Evolutionary conservation across 495 filamentous ascomycete species (phyloP).

Genomic region (Delitschia confertaspora): DNA sequence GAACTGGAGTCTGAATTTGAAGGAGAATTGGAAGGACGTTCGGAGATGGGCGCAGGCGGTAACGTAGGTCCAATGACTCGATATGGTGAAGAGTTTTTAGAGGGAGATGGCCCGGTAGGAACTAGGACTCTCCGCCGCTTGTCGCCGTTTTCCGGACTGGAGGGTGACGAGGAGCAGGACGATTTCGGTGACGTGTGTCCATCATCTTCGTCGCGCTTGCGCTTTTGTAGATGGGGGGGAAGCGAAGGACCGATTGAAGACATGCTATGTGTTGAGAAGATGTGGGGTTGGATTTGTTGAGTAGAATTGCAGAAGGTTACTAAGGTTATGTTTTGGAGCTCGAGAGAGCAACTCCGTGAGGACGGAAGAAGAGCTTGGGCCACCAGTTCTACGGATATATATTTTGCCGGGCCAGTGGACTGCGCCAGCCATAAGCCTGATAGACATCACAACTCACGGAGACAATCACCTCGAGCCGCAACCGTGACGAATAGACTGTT

Average conservation of each 20-base stretch:
- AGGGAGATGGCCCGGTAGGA: too few species aligned
- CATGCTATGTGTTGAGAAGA: slow-evolving; percentile 22
- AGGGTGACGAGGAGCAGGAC: not conserved
- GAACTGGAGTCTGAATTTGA: slow-evolving; percentile 35
- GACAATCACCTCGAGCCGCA: slow-evolving; percentile 1
- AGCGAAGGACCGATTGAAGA: slow-evolving; percentile 35
- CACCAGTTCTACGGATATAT: too few species aligned
- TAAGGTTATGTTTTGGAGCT: not conserved
- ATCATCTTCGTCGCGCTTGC: slow-evolving; percentile 33
- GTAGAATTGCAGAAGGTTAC: slow-evolving; percentile 12
- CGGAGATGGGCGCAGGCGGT: slow-evolving; percentile 46
- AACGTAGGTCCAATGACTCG: slow-evolving; percentile 31
- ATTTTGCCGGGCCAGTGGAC: too few species aligned
- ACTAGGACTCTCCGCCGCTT: slow-evolving; percentile 42
- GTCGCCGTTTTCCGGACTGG: slow-evolving; percentile 31
- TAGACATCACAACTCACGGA: slow-evolving; percentile 1
- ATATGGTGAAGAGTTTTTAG: too few species aligned
- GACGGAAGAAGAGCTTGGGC: not conserved
- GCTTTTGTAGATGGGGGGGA: slow-evolving; percentile 37
- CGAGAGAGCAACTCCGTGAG: not conserved
- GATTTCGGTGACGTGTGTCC: slow-evolving; percentile 24
- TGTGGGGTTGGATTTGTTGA: slow-evolving; percentile 1
- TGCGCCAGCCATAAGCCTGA: too few species aligned
- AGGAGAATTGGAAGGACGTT: slow-evolving; percentile 35
- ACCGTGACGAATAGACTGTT: not conserved